phyloP scores from a whole-genome alignment of 495 filamentous ascomycete genomes.

The Penicillium flavigenum region DNA sequence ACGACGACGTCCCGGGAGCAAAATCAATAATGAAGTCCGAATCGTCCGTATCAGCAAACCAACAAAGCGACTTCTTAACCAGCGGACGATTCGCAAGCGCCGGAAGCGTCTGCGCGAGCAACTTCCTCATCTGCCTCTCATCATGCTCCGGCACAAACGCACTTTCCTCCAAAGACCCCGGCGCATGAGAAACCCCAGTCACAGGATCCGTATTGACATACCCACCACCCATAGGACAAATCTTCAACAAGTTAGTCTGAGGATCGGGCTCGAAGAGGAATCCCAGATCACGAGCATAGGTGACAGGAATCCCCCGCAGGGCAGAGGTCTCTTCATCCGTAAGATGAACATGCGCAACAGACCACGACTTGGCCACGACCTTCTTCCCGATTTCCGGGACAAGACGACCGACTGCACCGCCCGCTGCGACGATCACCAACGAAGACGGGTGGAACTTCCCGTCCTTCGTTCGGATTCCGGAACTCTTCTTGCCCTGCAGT shows the following conservation, averaged over 20 bases:
- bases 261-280: constrained; percentile 62
- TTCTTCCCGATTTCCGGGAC: constrained; percentile 44
- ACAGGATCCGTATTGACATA: constrained; percentile 49
- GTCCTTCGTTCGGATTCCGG: constrained; percentile 38
- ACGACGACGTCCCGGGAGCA: constrained; percentile 44
- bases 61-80: constrained; percentile 51
- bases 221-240: constrained; percentile 54
- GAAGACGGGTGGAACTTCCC: constrained; percentile 38
- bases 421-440: constrained; percentile 46
- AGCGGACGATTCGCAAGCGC: constrained; percentile 49
- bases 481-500: constrained; percentile 22
- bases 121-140: constrained; percentile 43
- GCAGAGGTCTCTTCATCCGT: constrained; percentile 48
- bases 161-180: constrained; percentile 31
- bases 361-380: constrained; percentile 51
- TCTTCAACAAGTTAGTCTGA: constrained; percentile 52
- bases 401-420: constrained; percentile 43
- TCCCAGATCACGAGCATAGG: constrained; percentile 54
- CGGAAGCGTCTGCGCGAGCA: constrained; percentile 52
- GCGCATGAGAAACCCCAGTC: constrained; percentile 35
- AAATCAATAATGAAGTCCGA: constrained; percentile 59
- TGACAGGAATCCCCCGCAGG: constrained; percentile 55
- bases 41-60: constrained; percentile 58
- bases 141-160: constrained; percentile 50
- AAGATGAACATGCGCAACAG: constrained; percentile 55